Evolutionary conservation across 2,329 filamentous ascomycete genomes (phyloP).

Genomic region (Botrytis cinerea): DNA sequence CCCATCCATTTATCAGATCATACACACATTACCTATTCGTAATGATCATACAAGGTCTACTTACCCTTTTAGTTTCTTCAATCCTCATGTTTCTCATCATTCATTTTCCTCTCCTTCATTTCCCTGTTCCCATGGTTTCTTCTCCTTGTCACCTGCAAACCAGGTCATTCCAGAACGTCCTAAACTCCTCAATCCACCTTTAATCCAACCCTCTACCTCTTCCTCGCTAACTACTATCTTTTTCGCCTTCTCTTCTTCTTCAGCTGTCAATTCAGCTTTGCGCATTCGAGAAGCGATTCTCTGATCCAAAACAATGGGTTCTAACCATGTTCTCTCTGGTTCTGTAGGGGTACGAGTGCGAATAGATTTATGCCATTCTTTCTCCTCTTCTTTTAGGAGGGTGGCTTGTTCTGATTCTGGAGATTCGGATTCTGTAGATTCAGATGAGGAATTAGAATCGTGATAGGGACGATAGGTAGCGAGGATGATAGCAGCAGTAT

Average conservation of each 20-base stretch:
- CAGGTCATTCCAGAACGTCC: slow-evolving; percentile 41
- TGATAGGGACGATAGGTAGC: slow-evolving; percentile 52
- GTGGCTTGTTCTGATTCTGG: slow-evolving; percentile 60
- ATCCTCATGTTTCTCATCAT: background rate
- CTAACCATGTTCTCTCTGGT: slow-evolving; percentile 73
- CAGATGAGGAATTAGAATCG: slow-evolving; percentile 43
- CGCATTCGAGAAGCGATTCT: slow-evolving; percentile 79
- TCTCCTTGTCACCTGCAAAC: slow-evolving; percentile 30
- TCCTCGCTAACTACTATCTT: slow-evolving; percentile 64
- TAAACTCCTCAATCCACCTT: slow-evolving; percentile 57
- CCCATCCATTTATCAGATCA: background rate
- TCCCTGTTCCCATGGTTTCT: slow-evolving; percentile 15
- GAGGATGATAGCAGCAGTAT: slow-evolving; percentile 84
- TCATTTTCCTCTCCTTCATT: slow-evolving; percentile 26
- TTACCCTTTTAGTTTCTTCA: background rate
- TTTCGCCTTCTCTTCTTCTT: slow-evolving; percentile 68
- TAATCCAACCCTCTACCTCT: slow-evolving; percentile 70
- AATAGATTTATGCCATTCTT: slow-evolving; percentile 75
- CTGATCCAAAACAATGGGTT: slow-evolving; percentile 72
- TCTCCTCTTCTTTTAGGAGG: slow-evolving; percentile 70
- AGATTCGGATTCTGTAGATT: slow-evolving; percentile 34
- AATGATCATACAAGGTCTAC: background rate
- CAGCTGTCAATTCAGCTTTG: slow-evolving; percentile 67
- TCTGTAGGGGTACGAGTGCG: slow-evolving; percentile 59
- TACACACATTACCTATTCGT: background rate